Conservation (phyloP, 331 rosid species). For the Prunus yedoensis region DNA sequence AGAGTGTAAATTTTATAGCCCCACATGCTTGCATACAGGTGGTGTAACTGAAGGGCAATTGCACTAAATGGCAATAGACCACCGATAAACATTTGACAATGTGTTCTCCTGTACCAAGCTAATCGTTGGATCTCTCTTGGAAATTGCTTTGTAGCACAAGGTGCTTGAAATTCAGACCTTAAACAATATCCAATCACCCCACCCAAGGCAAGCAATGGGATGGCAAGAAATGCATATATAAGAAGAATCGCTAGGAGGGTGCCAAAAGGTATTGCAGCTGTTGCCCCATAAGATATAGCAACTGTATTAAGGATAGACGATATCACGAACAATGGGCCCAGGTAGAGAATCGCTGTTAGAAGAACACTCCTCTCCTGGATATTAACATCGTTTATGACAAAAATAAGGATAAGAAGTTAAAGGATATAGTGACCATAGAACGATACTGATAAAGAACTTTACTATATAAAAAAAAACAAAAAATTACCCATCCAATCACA, state of each 20-base stretch:
- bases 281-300: slow-evolving; percentile 64
- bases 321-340: slow-evolving; percentile 64
- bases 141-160: slow-evolving; percentile 53
- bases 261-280: slow-evolving; percentile 73
- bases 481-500: slow-evolving; percentile 73
- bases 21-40: slow-evolving; percentile 73
- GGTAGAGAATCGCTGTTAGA: slow-evolving; percentile 65
- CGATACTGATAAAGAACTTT: neutral
- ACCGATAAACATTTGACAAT: slow-evolving; percentile 74
- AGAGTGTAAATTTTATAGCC: slow-evolving; percentile 75
- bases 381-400: slow-evolving; percentile 21
- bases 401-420: slow-evolving; percentile 3
- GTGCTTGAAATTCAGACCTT: slow-evolving; percentile 62
- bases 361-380: slow-evolving; percentile 71
- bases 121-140: slow-evolving; percentile 69
- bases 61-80: slow-evolving; percentile 75
- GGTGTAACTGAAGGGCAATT: slow-evolving; percentile 61
- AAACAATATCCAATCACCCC: slow-evolving; percentile 64
- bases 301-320: slow-evolving; percentile 59
- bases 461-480: slow-evolving; percentile 6
- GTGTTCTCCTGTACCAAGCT: slow-evolving; percentile 77
- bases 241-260: slow-evolving; percentile 63
- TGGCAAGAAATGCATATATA: slow-evolving; percentile 42
- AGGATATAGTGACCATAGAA: neutral
- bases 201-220: slow-evolving; percentile 83